A percentile compares a stretch with the other conserved stretches of the same genome.
These are phyloP conservation scores for Penicillium sp. DNA, from an alignment of 2,329 filamentous ascomycete species.

Conservation along the genomic window DNA sequence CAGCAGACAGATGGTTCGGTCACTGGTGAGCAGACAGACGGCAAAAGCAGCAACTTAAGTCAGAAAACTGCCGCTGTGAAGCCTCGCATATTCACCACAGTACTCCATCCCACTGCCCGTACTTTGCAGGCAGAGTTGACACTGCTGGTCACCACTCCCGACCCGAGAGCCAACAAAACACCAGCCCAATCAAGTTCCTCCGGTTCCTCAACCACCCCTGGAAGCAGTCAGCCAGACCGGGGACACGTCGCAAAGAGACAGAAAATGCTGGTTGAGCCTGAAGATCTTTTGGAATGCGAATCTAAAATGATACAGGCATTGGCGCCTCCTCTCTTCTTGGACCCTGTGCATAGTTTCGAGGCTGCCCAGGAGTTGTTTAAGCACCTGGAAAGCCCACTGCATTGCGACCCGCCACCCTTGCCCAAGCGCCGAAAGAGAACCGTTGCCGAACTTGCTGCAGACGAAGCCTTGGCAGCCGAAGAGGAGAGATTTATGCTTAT, in stretches of 20 bases:
- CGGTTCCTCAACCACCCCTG: slow-evolving; percentile 55
- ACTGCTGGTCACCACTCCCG: slow-evolving; percentile 71
- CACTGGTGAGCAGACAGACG: slow-evolving; percentile 36
- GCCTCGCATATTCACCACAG: slow-evolving; percentile 69
- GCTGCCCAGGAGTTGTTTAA: slow-evolving; percentile 72
- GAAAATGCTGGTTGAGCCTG: slow-evolving; percentile 76
- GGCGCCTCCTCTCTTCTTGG: slow-evolving; percentile 70
- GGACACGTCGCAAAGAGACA: slow-evolving; percentile 60
- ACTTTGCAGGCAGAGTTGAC: slow-evolving; percentile 73
- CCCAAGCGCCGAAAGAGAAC: slow-evolving; percentile 92
- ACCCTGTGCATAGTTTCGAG: slow-evolving; percentile 67
- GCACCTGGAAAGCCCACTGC: slow-evolving; percentile 70
- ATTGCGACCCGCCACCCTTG: slow-evolving; percentile 71
- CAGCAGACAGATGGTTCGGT: slow-evolving; percentile 23
- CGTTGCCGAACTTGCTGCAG: slow-evolving; percentile 88
- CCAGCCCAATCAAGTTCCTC: slow-evolving; percentile 42
- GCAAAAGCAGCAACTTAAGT: slow-evolving; percentile 39
- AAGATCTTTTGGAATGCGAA: slow-evolving; percentile 72
- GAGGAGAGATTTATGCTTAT: slow-evolving; percentile 91
- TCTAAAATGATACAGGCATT: slow-evolving; percentile 72
- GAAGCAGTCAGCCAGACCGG: slow-evolving; percentile 59
- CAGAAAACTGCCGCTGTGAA: slow-evolving; percentile 50
- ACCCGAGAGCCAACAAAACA: slow-evolving; percentile 51
- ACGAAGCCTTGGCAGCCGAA: slow-evolving; percentile 86
- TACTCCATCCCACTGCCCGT: slow-evolving; percentile 79